Evolutionary conservation across 2,329 filamentous ascomycete genomes (phyloP), one percentile per base, ranked within the genome.

Genomic region (Aspergillus ruber): DNA sequence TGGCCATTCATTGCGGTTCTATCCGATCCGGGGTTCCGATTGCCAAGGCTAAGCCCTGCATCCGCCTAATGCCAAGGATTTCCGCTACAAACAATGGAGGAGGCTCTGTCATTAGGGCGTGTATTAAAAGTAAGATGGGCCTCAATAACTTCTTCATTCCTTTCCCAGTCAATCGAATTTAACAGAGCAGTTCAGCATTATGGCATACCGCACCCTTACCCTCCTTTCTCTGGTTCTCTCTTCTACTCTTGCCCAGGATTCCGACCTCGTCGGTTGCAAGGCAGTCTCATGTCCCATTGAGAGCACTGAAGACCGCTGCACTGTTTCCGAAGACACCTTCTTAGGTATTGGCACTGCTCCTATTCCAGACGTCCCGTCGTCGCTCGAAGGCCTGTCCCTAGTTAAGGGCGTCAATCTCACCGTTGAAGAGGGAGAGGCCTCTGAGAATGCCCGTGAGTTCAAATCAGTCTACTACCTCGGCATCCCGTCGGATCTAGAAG

Each of bases 391-490:
- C 12, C 38, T 56, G 3, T 55, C 52, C 2, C 46, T 55, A 1
- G 43, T 56, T 7, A 55, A 55, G 32, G 54, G 47, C 6, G 49
- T 55, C 13, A 48, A 51, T 12, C 43, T 42, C 13, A 18, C 33
- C 8, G 27, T 18, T 9, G 20, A 6, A 3, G 9, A 13, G 1
- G 13, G 13, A 12, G 32, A 27, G 4, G 17, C n/a, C n/a, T n/a
- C n/a, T n/a, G n/a, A 43, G 3, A 17, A 39, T 6, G 32, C 33
- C 1, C 50, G 46, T 21, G 38, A 46, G 1, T 55, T 53, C 35
- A 48, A 43, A 3, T 55, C 52, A 2, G 44, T 50, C 4, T 56
- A 55, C 25, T 56, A 55, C 29, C 42, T 56, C 6, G 52, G 50
- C 3, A 50, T 46, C 0, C 54, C 52, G 3, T 36, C 47, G 1